Evolutionary conservation across 331 rosid species (phyloP), one percentile per base, ranked within the genome.

Genomic region (Malus hybrid): DNA sequence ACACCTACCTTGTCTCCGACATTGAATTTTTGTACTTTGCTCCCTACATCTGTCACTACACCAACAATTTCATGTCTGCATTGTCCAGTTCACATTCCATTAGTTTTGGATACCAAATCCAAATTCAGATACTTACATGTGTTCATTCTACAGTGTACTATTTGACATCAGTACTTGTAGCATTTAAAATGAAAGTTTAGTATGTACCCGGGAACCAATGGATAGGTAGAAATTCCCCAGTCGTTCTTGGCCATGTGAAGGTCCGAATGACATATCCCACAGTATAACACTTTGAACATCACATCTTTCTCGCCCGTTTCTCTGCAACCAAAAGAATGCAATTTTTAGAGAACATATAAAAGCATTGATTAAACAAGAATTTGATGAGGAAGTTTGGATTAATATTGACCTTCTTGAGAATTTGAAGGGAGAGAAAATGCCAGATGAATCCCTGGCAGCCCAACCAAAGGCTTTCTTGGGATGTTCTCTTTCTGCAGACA

Each of bases 231-330:
- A 4, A 0, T 1, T 14, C 89, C 89, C 85, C 83, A 86, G 3
- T 87, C 88, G 7, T 89, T 91, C 54, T 83, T 83, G 5, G 34
- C 0, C 75, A 24, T 48, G 79, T 89, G 90, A 18, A 91, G 91
- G 14, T 91, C 95, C 0, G 90, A 33, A 79, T 89, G 90, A 65
- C 95, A 91, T 52, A 91, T 66, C 6, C 95, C 97, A 73, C 93
- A 86, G 10, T 80, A 89, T 32, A 89, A 36, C 59, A 91, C 91
- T 61, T 82, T 85, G 63, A 89, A 83, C 14, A 80, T 65, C 48
- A 91, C 88, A 18, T 89, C 94, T n/a, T 83, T 88, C 28, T 86
- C 88, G 10, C 89, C 88, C 0, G 87, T 78, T 76, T 79, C 80
- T 76, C 97, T 89, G 84, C 65, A 59, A 18, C 29, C 12, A 52